A percentile compares a stretch with the other conserved stretches of the same genome.
Evolutionary conservation across 257 asterid species (phyloP).

Genomic region (Solanum infundibuliforme): DNA sequence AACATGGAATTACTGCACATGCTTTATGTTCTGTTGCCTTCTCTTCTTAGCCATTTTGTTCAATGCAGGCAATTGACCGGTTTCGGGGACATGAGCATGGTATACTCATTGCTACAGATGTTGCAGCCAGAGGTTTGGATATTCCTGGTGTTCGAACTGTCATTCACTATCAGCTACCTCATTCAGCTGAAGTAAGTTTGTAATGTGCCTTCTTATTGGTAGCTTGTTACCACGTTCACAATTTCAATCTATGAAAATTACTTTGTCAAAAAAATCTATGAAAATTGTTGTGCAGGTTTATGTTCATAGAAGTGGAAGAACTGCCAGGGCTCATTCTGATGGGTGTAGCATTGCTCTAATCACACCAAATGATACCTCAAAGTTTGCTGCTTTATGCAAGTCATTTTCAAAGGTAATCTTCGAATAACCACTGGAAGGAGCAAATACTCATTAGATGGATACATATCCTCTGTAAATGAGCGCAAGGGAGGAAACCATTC

Average conservation of each 20-base stretch:
- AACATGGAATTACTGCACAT: not conserved
- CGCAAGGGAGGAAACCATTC: not conserved
- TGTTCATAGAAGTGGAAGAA: constrained; percentile 97
- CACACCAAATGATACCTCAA: constrained; percentile 83
- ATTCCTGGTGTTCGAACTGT: constrained; percentile 87
- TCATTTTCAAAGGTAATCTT: constrained; percentile 73
- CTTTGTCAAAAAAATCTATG: not conserved
- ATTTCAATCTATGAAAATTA: constrained; percentile 2
- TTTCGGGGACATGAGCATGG: constrained; percentile 68
- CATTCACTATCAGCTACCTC: constrained; percentile 98
- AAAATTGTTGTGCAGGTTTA: constrained; percentile 44
- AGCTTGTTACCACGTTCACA: not conserved
- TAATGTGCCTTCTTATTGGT: constrained; percentile 2
- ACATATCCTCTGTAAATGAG: not conserved
- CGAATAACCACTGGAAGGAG: not conserved
- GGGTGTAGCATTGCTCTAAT: constrained; percentile 92
- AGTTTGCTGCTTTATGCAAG: constrained; percentile 77
- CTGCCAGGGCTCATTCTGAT: constrained; percentile 93
- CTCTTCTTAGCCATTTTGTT: not conserved
- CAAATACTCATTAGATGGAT: not conserved
- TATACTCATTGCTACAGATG: constrained; percentile 93
- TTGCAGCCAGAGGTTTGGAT: constrained; percentile 95
- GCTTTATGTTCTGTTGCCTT: not conserved
- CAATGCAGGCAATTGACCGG: constrained; percentile 81
- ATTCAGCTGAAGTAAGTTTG: constrained; percentile 69